Base-by-base conservation (phyloP, 2,329 filamentous ascomycete species). In the Colletotrichum salicis region DNA sequence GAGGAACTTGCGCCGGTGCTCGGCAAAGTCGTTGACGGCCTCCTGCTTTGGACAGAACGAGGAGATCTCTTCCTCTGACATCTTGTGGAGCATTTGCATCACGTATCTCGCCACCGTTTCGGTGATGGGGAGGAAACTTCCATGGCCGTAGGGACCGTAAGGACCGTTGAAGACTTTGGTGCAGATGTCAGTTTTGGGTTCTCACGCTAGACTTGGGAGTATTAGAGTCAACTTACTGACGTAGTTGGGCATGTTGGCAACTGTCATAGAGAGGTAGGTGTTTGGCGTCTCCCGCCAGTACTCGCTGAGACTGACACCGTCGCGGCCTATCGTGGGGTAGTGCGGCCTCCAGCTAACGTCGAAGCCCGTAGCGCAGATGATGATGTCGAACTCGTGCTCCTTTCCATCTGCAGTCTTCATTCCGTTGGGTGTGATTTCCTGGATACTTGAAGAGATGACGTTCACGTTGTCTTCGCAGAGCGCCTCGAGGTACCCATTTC, bases 361-460 rank as follows among this genome's bases (percentile, higher is more conserved):
- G 45, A 79, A 80, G 19, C 79, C 79, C 7, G 82, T 84, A 0
- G 81, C 81, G 19, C 81, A 77, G 19, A 81, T 71, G 7, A 82
- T 75, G 11, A 80, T 73, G 59, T 82, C 80, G 27, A 79, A 74
- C 41, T 81, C 76, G 33, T 75, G 70, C 15, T 77, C 72, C 4
- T 66, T 67, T 1, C 78, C 79, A 55, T 81, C 77, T 2, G 67
- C 66, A 1, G 76, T 77, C 24, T 65, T 74, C 13, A 82, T 76
- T 0, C 81, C 79, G 1, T 75, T 77, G 35, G 76, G 71, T 4
- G 76, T 81, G 51, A 82, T 73, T 11, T 73, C 66, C 4, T 64
- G 67, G 22, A 81, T 77, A 55, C 65, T 65, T 8, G 69, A 68
- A 24, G 67, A 77, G 29, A 76, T 64, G 8, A 78, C 69, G 10